Evolutionary conservation across 805 yeast genomes (phyloP), one percentile per base, ranked within the genome.

Genomic region (Debaryomyces castellii): DNA sequence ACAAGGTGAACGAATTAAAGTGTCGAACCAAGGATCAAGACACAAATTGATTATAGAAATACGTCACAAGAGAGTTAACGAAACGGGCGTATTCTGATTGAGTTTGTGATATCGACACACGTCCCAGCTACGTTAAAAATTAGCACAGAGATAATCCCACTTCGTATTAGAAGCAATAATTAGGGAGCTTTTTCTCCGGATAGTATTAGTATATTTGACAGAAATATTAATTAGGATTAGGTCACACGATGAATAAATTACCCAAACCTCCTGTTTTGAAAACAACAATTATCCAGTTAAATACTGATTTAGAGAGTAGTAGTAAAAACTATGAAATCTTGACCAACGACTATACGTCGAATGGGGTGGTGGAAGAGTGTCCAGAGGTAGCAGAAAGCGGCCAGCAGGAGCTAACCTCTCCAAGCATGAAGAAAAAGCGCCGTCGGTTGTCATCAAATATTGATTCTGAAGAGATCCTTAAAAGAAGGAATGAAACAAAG

Each of bases 241-340:
- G 34, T 30, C 34, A 30, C 20, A 30, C 34, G 20, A 20, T 21
- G 38, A 35, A 39, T 20, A 27, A 17, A 30, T 58, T 69, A 28
- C 74, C 75, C 8, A 54, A 59, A 12, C 77, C 76, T 1, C 77
- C 77, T 4, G 62, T 64, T 10, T 64, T 72, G 43, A 72, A 72
- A 52, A 69, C 77, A 5, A 72, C 77, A 14, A 72, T 72, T 24
- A 71, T 71, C 38, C 77, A 71, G 47, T 57, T 72, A 41, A 72
- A 72, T 46, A 71, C 68, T 51, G 76, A 72, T 34, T 53, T 71
- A 40, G 77, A 72, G 45, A 62, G 62, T 14, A 74, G 69, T 22
- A 73, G 67, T 49, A 65, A 62, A 40, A 71, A 68, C 54, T 72
- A 68, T 46, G 76, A 71, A 51, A 69, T 72, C 6, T 62, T 72